Conservation (phyloP, 2,329 filamentous ascomycete species). For the Cyclaneusma minus region DNA sequence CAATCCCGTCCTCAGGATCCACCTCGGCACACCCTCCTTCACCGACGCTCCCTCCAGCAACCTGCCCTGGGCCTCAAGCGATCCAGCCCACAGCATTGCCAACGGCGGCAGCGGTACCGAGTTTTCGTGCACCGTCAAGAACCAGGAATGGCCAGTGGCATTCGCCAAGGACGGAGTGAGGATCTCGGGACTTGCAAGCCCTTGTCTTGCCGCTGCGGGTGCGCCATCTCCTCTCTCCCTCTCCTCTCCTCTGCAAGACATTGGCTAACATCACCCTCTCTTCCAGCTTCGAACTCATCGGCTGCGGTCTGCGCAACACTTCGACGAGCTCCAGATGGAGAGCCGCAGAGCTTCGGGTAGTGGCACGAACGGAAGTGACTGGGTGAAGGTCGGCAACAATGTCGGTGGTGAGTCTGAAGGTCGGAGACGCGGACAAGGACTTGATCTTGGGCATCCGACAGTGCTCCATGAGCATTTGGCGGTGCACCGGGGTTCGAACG, state of each 20-base stretch:
- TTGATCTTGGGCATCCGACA: too few species aligned
- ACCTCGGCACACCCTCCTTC: too few species aligned
- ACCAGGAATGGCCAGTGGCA: conserved; percentile 72
- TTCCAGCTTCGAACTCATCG: conserved; percentile 46
- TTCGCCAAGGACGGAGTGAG: conserved; percentile 33
- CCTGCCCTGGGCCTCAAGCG: too few species aligned
- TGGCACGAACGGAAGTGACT: conserved; percentile 10
- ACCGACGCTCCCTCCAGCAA: too few species aligned
- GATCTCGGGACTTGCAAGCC: conserved; percentile 47
- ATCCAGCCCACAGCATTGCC: too few species aligned
- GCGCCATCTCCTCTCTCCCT: too few species aligned
- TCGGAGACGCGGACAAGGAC: conserved; percentile 32
- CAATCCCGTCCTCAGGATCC: too few species aligned
- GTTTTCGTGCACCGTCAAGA: conserved; percentile 73
- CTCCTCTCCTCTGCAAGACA: conserved; percentile 71
- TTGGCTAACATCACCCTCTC: conserved; percentile 91
- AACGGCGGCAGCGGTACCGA: too few species aligned
- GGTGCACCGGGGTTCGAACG: too few species aligned
- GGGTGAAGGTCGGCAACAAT: conserved; percentile 16
- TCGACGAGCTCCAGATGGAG: conserved; percentile 46
- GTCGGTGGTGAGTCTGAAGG: conserved; percentile 2
- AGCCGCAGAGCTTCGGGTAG: conserved; percentile 3
- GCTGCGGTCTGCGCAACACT: conserved; percentile 57
- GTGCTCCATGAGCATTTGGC: too few species aligned
- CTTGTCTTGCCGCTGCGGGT: conserved; percentile 50